phyloP scores from a whole-genome alignment of 495 filamentous ascomycete genomes.

The Aspergillus baeticus region DNA sequence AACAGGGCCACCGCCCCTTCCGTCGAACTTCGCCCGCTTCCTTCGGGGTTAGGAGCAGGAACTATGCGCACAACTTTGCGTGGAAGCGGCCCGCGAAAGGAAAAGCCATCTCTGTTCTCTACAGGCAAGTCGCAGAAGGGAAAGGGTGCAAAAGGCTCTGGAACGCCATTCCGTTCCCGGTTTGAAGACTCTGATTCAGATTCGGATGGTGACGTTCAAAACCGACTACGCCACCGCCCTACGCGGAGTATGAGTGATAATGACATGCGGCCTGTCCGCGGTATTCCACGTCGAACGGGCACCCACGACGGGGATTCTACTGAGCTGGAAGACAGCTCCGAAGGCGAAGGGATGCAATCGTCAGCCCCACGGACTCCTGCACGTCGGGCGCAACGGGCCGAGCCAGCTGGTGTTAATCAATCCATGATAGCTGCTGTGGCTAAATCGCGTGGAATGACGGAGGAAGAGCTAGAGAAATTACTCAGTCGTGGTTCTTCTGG shows the following conservation, averaged over 20 bases:
- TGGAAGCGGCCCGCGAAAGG: constrained; percentile 27
- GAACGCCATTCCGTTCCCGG: constrained; percentile 29
- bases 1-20: constrained; percentile 28
- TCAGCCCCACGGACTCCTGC: constrained; percentile 12
- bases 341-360: constrained; percentile 31
- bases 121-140: constrained; percentile 47
- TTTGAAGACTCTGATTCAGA: constrained; percentile 77
- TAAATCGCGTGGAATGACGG: constrained; percentile 42
- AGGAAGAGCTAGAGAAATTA: constrained; percentile 39
- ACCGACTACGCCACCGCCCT: constrained; percentile 58
- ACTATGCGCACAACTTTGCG: constrained; percentile 54
- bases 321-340: constrained; percentile 65
- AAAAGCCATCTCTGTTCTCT: constrained; percentile 45
- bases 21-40: constrained; percentile 29
- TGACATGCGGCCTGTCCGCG: constrained; percentile 63
- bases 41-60: constrained; percentile 30
- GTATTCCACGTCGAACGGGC: constrained; percentile 56
- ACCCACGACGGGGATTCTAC: constrained; percentile 63
- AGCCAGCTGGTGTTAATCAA: constrained; percentile 18
- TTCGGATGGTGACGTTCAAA: constrained; percentile 41
- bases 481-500: constrained; percentile 29
- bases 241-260: constrained; percentile 85
- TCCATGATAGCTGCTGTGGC: constrained; percentile 41
- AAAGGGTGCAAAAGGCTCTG: constrained; percentile 27
- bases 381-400: constrained; percentile 1